Base-by-base conservation (phyloP, 495 filamentous ascomycete species). In the Rusavskia elegans region DNA sequence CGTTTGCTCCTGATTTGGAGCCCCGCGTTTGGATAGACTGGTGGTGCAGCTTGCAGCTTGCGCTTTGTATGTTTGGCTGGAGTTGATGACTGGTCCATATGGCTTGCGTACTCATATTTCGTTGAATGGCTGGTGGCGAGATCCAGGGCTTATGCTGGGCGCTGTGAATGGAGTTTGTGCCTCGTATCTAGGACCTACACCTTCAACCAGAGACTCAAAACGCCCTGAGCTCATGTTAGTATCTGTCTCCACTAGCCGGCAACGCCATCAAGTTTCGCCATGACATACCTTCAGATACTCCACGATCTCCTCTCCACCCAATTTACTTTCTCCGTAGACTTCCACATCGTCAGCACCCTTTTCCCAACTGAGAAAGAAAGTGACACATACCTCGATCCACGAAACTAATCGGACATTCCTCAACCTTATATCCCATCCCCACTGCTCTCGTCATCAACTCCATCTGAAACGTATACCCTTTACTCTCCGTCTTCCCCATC, bases 401-500 rank as follows among this genome's bases (percentile, higher is more conserved):
- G 68, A 98, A 98, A 21, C 78, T 83, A 58, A 98, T 97, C 5
- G 90, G 92, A 53, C 92, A 89, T 74, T 97, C 92, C 16, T 83
- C 84, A 29, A 98, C 87, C 49, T 75, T 84, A 67, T 75, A 92
- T 2, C 89, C 88, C 83, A 92, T 87, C 14, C 83, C 85, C 75
- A 93, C 95, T 39, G 92, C 92, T 49, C 90, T 76, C 4, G 93
- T 87, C 82, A 87, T 85, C 80, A 86, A 81, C 74, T 95, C 92
- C 92, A 98, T 97, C 79, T 98, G 92, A 75, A 97, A 97, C 25
- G 86, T 90, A 64, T 95, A 98, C 16, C 92, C 92, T 66, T 95
- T 89, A 59, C 86, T 90, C 69, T 93, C 82, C 39, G 89, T 95
- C 62, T 80, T 84, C 62, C 71, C 70, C 57, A 77, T 95, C 48